Conservation (phyloP, 306 rosid genomes). For the Cucumis hystrix region DNA sequence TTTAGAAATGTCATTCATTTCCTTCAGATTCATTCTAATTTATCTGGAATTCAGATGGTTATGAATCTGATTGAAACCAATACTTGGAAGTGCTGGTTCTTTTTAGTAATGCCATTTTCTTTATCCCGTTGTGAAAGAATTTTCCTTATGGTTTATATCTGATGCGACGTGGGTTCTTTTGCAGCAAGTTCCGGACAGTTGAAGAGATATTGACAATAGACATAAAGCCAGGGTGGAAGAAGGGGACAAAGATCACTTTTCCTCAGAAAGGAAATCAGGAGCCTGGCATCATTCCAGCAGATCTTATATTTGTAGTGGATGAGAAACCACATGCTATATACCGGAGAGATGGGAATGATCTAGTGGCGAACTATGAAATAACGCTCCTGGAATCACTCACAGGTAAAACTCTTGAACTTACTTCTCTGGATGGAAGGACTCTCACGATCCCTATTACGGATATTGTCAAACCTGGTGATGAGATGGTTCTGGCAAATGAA, state of each 20-base stretch:
- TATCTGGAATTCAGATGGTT: not conserved
- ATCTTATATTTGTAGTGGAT: conserved; percentile 68
- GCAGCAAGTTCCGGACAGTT: conserved; percentile 42
- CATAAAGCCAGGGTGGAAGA: conserved; percentile 93
- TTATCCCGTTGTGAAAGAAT: not conserved
- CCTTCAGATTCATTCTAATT: not conserved
- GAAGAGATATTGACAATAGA: conserved; percentile 91
- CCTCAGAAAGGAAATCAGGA: conserved; percentile 87
- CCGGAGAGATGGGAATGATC: conserved; percentile 77
- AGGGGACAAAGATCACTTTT: conserved; percentile 87
- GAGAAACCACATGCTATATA: conserved; percentile 81
- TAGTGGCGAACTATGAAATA: conserved; percentile 64
- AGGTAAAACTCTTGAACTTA: conserved; percentile 55
- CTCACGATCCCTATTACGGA: conserved; percentile 42
- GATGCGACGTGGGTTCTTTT: conserved; percentile 23
- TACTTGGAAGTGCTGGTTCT: not conserved
- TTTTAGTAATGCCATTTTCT: not conserved
- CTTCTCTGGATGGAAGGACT: conserved; percentile 67
- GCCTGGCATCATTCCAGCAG: conserved; percentile 76
- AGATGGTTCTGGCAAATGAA: conserved; percentile 49
- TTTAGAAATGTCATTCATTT: not conserved
- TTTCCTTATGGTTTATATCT: not conserved
- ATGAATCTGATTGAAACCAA: not conserved
- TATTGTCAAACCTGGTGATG: conserved; percentile 64
- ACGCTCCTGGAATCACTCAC: conserved; percentile 88